phyloP scores from a whole-genome alignment of 306 rosid genomes.

The Vigna hirtella region DNA sequence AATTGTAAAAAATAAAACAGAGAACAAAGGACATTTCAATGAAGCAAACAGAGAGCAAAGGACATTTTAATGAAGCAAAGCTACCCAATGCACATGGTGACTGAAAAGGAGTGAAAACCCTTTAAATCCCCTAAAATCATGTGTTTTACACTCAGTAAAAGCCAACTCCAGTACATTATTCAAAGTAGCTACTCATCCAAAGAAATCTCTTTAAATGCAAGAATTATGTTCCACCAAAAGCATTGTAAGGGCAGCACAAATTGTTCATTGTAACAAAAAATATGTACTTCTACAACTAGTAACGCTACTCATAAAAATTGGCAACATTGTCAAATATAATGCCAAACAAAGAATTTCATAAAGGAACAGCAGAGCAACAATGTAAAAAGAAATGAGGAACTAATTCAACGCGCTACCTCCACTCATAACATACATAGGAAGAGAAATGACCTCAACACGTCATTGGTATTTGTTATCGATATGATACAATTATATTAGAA shows the following conservation, averaged over 20 bases:
- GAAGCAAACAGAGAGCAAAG: neutral
- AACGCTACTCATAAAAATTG: neutral
- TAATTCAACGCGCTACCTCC: neutral
- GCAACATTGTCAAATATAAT: neutral
- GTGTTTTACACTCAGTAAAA: neutral
- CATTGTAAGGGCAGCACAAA: neutral
- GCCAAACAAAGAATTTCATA: neutral
- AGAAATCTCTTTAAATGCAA: neutral
- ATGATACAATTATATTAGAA: too few relatives aligned
- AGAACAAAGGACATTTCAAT: neutral
- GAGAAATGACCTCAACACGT: neutral
- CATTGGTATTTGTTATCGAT: neutral
- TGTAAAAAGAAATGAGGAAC: constrained; percentile 3
- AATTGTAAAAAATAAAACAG: neutral
- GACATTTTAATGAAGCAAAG: neutral
- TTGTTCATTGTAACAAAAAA: neutral
- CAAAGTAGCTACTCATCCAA: neutral
- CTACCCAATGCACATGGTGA: neutral
- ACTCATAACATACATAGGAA: neutral
- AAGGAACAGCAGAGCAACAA: neutral
- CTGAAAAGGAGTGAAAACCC: neutral
- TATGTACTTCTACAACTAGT: neutral
- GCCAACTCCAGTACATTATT: neutral
- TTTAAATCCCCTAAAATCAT: neutral
- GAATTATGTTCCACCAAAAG: neutral